phyloP scores from a whole-genome alignment of 208 protist species.

The Endotrypanum monterogeii region DNA sequence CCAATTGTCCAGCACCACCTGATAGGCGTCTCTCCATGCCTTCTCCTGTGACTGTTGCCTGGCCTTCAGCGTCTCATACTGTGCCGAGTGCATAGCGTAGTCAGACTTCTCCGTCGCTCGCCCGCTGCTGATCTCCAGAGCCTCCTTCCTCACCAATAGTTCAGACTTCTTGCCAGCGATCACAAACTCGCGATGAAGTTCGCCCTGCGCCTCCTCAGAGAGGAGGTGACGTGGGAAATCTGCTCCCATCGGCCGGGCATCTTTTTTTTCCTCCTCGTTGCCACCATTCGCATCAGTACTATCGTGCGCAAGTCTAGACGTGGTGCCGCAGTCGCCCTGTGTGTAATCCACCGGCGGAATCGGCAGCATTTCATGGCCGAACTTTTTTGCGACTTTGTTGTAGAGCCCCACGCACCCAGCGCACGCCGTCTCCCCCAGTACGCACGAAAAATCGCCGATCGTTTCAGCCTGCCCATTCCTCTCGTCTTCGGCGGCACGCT shows the following conservation, averaged over 20 bases:
- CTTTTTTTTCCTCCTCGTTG: conserved; percentile 31
- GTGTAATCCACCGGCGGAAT: conserved; percentile 21
- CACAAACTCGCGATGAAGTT: conserved; percentile 53
- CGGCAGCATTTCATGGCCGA: conserved; percentile 44
- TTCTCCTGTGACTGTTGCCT: conserved; percentile 50
- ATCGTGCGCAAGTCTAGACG: background rate
- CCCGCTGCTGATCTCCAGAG: conserved; percentile 70
- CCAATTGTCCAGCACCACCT: conserved; percentile 49
- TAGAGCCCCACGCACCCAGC: conserved; percentile 73
- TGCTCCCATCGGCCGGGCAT: conserved; percentile 17
- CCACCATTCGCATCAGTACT: conserved; percentile 18
- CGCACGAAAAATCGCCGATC: conserved; percentile 22
- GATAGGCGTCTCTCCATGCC: conserved; percentile 38
- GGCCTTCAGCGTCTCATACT: conserved; percentile 41
- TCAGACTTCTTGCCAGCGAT: conserved; percentile 53
- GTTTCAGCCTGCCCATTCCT: conserved; percentile 12
- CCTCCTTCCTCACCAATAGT: conserved; percentile 78
- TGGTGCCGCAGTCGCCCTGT: background rate
- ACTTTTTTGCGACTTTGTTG: conserved; percentile 74
- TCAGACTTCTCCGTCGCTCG: conserved; percentile 42
- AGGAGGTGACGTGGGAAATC: conserved; percentile 50
- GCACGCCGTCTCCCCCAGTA: conserved; percentile 62
- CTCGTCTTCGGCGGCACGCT: conserved; percentile 19
- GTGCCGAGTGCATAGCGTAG: conserved; percentile 47
- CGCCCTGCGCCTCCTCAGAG: conserved; percentile 49